Percentiles rank a stretch among this genome's conserved stretches.
Conservation (phyloP, 352 stramenopile species). For the Phytophthora chlamydospora region DNA sequence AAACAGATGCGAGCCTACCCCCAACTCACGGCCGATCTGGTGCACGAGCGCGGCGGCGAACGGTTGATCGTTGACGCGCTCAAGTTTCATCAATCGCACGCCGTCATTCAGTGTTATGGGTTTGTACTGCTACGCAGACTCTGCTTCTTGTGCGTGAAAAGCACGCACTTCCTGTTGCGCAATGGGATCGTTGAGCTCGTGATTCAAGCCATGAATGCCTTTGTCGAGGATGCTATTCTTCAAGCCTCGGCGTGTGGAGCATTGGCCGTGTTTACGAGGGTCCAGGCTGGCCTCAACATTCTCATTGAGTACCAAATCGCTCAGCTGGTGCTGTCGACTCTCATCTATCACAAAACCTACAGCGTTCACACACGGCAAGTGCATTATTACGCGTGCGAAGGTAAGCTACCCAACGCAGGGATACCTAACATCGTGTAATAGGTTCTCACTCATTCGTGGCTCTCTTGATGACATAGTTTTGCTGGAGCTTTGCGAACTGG, state of each 20-base stretch:
- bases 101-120: slow-evolving; percentile 82
- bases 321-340: slow-evolving; percentile 66
- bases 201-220: slow-evolving; percentile 63
- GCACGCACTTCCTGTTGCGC: slow-evolving; percentile 57
- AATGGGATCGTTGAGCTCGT: slow-evolving; percentile 62
- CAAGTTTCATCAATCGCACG: slow-evolving; percentile 60
- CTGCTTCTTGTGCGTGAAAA: slow-evolving; percentile 75
- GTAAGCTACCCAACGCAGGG: slow-evolving; percentile 23
- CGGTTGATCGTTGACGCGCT: slow-evolving; percentile 61
- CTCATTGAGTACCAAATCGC: slow-evolving; percentile 65
- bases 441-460: slow-evolving; percentile 2
- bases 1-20: slow-evolving; percentile 84
- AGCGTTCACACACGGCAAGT: slow-evolving; percentile 86
- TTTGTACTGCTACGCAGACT: slow-evolving; percentile 77
- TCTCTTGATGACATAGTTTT: slow-evolving; percentile 43
- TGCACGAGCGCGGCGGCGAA: slow-evolving; percentile 57
- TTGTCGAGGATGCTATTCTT: slow-evolving; percentile 79
- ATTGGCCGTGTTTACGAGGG: slow-evolving; percentile 73
- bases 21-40: slow-evolving; percentile 63
- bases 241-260: slow-evolving; percentile 79
- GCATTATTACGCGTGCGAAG: slow-evolving; percentile 85
- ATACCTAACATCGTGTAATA: neutral
- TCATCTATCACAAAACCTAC: slow-evolving; percentile 83
- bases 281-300: slow-evolving; percentile 49
- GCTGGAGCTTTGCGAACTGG: slow-evolving; percentile 74